Percentiles rank a stretch among this genome's conserved stretches.
Evolutionary conservation across 768 basidiomycete species (phyloP).

Genomic region (Pleurotus tuber-regium): DNA sequence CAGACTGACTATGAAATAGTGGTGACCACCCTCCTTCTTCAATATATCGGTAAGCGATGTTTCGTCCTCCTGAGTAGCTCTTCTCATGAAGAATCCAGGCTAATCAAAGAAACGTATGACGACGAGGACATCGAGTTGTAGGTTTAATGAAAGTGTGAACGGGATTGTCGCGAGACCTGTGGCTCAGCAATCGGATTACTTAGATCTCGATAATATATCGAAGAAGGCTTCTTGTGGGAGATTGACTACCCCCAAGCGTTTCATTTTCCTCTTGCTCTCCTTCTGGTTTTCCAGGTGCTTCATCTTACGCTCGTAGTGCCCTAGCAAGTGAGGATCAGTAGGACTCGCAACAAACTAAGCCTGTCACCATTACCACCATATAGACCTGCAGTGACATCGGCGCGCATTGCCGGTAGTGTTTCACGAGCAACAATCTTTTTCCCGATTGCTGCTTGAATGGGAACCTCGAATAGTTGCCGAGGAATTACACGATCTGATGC

Average conservation of each 20-base stretch:
- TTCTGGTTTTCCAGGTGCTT: slow-evolving; percentile 89
- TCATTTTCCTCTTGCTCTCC: slow-evolving; percentile 88
- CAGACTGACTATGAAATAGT: slow-evolving; percentile 37
- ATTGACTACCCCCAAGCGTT: slow-evolving; percentile 82
- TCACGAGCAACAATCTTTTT: slow-evolving; percentile 87
- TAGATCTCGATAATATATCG: slow-evolving; percentile 53
- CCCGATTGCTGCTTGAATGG: slow-evolving; percentile 92
- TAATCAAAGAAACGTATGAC: slow-evolving; percentile 93
- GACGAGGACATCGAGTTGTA: slow-evolving; percentile 89
- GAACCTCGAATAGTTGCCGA: slow-evolving; percentile 88
- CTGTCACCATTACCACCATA: slow-evolving; percentile 65
- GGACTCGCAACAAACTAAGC: slow-evolving; percentile 4
- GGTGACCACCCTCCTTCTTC: slow-evolving; percentile 97
- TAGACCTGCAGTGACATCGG: slow-evolving; percentile 91
- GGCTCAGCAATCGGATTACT: not conserved
- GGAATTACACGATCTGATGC: slow-evolving; percentile 94
- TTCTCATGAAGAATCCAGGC: slow-evolving; percentile 34
- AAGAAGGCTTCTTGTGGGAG: slow-evolving; percentile 97
- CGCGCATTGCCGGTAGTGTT: slow-evolving; percentile 79
- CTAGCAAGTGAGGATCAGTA: slow-evolving; percentile 27
- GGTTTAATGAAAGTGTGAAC: slow-evolving; percentile 10
- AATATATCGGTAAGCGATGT: slow-evolving; percentile 65
- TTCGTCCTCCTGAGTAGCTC: not conserved
- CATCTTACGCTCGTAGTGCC: slow-evolving; percentile 92
- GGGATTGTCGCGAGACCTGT: not conserved